Percentiles rank a stretch among this genome's conserved stretches.
phyloP scores from a whole-genome alignment of 148 eudicot species.

The Fagopyrum tataricum region DNA sequence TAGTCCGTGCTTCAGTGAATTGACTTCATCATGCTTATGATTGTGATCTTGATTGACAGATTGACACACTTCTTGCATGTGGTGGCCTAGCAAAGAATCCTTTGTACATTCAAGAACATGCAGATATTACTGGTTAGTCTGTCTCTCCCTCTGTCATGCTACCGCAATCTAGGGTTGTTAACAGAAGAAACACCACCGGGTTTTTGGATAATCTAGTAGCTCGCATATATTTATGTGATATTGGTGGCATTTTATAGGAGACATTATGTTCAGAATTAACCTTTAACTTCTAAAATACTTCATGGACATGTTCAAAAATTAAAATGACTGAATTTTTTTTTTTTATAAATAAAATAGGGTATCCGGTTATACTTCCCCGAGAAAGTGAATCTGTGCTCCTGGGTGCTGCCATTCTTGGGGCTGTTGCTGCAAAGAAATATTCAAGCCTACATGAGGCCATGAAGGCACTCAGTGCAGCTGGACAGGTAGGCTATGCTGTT shows the following conservation, averaged over 20 bases:
- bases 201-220: not conserved
- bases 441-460: slow-evolving; percentile 68
- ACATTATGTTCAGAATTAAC: not conserved
- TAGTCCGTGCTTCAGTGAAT: not conserved
- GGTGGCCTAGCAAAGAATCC: slow-evolving; percentile 95
- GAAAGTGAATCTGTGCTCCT: slow-evolving; percentile 88
- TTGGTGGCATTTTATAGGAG: not conserved
- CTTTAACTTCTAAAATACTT: not conserved
- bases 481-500: slow-evolving; percentile 44
- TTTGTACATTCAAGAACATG: slow-evolving; percentile 92
- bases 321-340: not conserved
- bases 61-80: slow-evolving; percentile 88
- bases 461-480: slow-evolving; percentile 91
- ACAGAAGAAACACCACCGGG: not conserved
- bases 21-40: not conserved
- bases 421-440: slow-evolving; percentile 89
- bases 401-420: slow-evolving; percentile 95
- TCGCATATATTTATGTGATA: not conserved
- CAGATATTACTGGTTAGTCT: slow-evolving; percentile 80
- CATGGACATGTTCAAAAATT: not conserved
- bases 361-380: slow-evolving; percentile 78
- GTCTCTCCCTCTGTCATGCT: slow-evolving; percentile 16
- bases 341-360: slow-evolving; percentile 37
- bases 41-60: slow-evolving; percentile 33
- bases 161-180: not conserved